phyloP scores from a whole-genome alignment of 352 stramenopile genomes.

The Sclerospora graminicola region DNA sequence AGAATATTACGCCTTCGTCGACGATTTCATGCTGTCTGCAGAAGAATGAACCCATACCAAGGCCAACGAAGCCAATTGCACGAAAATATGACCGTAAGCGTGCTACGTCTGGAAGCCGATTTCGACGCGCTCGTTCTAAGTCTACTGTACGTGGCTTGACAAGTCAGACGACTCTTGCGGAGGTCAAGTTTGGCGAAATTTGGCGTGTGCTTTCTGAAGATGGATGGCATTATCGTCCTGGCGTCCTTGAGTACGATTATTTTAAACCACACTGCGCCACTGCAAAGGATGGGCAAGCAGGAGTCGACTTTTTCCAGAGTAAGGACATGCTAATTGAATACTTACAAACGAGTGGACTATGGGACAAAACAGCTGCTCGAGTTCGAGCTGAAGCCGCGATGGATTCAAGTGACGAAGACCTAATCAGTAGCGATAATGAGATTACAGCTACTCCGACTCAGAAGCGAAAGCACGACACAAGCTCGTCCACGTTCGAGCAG shows the following conservation, averaged over 20 bases:
- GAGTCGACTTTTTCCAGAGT: slow-evolving; percentile 45
- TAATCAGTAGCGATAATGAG: slow-evolving; percentile 9
- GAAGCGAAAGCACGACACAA: slow-evolving; percentile 20
- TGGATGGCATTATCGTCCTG: slow-evolving; percentile 38
- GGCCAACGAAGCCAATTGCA: not conserved
- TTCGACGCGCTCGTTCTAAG: slow-evolving; percentile 15
- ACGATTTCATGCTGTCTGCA: not conserved
- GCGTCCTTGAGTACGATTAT: slow-evolving; percentile 54
- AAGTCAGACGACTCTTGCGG: slow-evolving; percentile 12
- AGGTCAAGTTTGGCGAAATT: slow-evolving; percentile 59
- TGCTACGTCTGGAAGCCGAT: slow-evolving; percentile 7
- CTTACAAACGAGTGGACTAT: slow-evolving; percentile 41
- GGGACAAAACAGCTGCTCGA: slow-evolving; percentile 28
- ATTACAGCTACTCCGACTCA: slow-evolving; percentile 6
- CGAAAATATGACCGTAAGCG: not conserved
- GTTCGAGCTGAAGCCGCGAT: slow-evolving; percentile 28
- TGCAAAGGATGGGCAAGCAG: slow-evolving; percentile 18
- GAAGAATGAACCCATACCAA: not conserved
- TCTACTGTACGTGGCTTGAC: slow-evolving; percentile 12
- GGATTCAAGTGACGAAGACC: slow-evolving; percentile 21
- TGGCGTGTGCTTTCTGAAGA: slow-evolving; percentile 36
- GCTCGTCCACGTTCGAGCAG: slow-evolving; percentile 7
- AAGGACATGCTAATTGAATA: slow-evolving; percentile 33
- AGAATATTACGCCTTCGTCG: not conserved
- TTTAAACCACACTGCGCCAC: slow-evolving; percentile 46